Evolutionary conservation across 139 green algal genomes (phyloP), one percentile per base, ranked within the genome.

Genomic region (Chlamydomonas sp.): DNA sequence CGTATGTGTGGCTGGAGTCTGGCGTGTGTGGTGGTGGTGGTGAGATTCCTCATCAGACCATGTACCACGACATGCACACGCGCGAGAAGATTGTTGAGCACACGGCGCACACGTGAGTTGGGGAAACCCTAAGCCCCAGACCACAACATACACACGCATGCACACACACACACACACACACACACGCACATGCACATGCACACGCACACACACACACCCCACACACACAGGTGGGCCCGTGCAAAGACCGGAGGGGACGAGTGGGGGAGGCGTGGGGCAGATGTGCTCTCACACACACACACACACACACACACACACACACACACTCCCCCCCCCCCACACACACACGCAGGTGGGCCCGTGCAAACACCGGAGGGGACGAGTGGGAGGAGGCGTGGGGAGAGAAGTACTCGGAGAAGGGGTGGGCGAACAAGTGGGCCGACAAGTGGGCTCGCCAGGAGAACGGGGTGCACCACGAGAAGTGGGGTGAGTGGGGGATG

Each of bases 311-410:
- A n/a, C n/a, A n/a, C n/a, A n/a, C n/a, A n/a, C n/a, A n/a, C n/a
- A n/a, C n/a, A n/a, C n/a, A n/a, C n/a, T n/a, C n/a, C n/a, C n/a
- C n/a, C n/a, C n/a, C n/a, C n/a, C n/a, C 10, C 35, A 54, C 5
- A 35, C 34, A 68, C 34, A 28, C 13, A 54, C 16, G 61, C 73
- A 83, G 77, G 73, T 77, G 77, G 72, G 76, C 74, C 0, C 67
- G 68, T 22, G 68, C n/a, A n/a, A n/a, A 69, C n/a, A 70, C 65
- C 49, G 70, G 75, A 73, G 77, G 78, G 24, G 79, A 90, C 37
- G 89, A 95, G 73, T 96, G 90, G 90, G 89, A 94, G 79, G 89
- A 96, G 81, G 89, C 90, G 81, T 96, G 90, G 89, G 87, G 82
- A 1, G 90, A 96, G 83, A 70, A 76, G 65, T 93, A 90, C 65